Base-by-base conservation (phyloP, 2,329 filamentous ascomycete species). In the Atkinsonella texensis region DNA sequence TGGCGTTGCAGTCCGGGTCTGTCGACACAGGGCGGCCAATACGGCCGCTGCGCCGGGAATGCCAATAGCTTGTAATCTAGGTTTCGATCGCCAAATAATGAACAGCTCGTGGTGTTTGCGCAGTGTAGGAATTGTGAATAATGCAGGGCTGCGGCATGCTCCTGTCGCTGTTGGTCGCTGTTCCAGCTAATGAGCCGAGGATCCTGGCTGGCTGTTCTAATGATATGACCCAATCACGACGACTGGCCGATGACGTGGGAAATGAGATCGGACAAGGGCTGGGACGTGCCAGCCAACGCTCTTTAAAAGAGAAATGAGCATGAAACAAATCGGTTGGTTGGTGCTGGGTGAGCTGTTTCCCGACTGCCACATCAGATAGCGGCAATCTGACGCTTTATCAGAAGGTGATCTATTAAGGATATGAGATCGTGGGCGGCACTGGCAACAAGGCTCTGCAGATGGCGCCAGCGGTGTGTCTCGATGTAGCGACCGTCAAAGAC, bases 81-180 rank as follows among this genome's bases (percentile, higher is more conserved):
- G 18, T 15, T 15, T 12, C 11, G 20, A 20, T n/a, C 11, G 13
- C 33, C 10, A 20, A 5, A 8, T n/a, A 11, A 23, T 23, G 17
- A 1, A 48, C 41, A 11, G 40, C 23, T 13, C 17, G 20, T 18
- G 13, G 40, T 15, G 28, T 43, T 42, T 28, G 28, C 45, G 48
- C 13, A 17, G 28, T 38, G 28, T 47, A 31, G 11, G 28, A 15
- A 43, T 39, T 38, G 31, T 41, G 32, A 17, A 32, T 20, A 48
- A 20, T 20, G 44, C 44, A 47, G 28, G 45, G 44, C 33, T 48
- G 31, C 32, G 38, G 51, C 51, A 53, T 53, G 48, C 51, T 49
- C 51, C 43, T 38, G 38, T 23, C 33, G 11, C 2, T 42, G 32
- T 50, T 46, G 35, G 44, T 44, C 44, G 47, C 20, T 42, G 23